These are phyloP conservation scores for Mycena galopus DNA, from an alignment of 768 basidiomycete species.

Conservation along the genomic window DNA sequence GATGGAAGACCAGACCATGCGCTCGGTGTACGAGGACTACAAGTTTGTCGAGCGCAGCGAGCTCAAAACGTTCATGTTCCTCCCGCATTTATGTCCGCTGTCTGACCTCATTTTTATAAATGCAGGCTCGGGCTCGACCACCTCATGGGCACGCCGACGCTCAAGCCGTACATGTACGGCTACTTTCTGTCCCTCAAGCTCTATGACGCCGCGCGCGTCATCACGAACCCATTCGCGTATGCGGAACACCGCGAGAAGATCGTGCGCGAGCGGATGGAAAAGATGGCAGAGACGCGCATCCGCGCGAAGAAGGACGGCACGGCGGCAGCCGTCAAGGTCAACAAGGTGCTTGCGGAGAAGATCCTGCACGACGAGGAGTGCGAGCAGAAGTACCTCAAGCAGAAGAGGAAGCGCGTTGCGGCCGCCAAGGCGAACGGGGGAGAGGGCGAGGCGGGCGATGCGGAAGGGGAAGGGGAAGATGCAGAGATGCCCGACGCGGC, in stretches of 20 bases:
- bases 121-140: conserved; percentile 92
- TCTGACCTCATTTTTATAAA: conserved; percentile 11
- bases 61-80: conserved; percentile 78
- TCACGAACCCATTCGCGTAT: conserved; percentile 97
- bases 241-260: conserved; percentile 93
- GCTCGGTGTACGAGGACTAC: conserved; percentile 93
- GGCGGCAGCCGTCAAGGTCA: conserved; percentile 72
- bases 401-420: conserved; percentile 62
- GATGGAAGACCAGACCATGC: conserved; percentile 89
- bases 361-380: conserved; percentile 76
- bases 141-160: conserved; percentile 92
- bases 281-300: conserved; percentile 93
- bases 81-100: background rate
- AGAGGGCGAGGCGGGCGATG: conserved; percentile 56
- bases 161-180: conserved; percentile 99
- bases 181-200: conserved; percentile 97
- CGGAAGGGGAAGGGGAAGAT: conserved; percentile 49
- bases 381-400: conserved; percentile 66
- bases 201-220: conserved; percentile 94
- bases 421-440: conserved; percentile 55
- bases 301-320: conserved; percentile 76
- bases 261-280: conserved; percentile 91
- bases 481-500: conserved; percentile 46
- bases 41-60: conserved; percentile 95
- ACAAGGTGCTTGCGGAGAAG: conserved; percentile 88